phyloP scores from a whole-genome alignment of 768 basidiomycete species.

The Gymnopilus junonius region DNA sequence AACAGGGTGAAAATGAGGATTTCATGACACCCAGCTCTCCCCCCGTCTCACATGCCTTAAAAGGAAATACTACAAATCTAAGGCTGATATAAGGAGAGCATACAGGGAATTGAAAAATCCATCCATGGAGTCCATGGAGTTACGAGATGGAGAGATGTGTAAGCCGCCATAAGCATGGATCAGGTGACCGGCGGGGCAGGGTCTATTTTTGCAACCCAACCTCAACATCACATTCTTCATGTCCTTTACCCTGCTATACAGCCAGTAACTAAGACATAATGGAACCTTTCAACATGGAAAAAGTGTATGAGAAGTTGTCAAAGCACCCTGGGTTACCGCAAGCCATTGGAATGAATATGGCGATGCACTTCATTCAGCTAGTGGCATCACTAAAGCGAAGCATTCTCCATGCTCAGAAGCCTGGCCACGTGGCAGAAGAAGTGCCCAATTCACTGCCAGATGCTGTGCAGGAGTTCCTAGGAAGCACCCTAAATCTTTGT shows the following conservation, averaged over 20 bases:
- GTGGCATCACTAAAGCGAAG: background rate
- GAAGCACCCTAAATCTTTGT: background rate
- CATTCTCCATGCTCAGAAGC: slow-evolving; percentile 7
- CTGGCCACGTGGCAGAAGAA: background rate
- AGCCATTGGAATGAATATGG: slow-evolving; percentile 4
- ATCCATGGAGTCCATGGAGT: slow-evolving; percentile 10
- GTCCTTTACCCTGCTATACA: background rate
- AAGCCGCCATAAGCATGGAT: background rate
- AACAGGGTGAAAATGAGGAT: too few relatives aligned
- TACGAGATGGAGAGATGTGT: background rate
- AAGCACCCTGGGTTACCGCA: background rate
- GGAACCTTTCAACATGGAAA: background rate
- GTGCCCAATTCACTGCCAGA: background rate
- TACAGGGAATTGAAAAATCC: slow-evolving; percentile 4
- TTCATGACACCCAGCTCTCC: too few relatives aligned
- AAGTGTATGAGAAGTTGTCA: background rate
- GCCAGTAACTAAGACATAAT: background rate
- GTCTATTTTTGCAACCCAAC: background rate
- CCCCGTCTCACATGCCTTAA: too few relatives aligned
- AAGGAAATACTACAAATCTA: too few relatives aligned
- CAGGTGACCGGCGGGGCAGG: background rate
- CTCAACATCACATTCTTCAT: background rate
- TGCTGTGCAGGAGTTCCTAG: slow-evolving; percentile 6
- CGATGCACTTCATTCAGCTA: slow-evolving; percentile 6
- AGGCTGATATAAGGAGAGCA: too few relatives aligned